Evolutionary conservation across 1,284 basidiomycete species (phyloP).

Genomic region (Rhodotorula sp.): DNA sequence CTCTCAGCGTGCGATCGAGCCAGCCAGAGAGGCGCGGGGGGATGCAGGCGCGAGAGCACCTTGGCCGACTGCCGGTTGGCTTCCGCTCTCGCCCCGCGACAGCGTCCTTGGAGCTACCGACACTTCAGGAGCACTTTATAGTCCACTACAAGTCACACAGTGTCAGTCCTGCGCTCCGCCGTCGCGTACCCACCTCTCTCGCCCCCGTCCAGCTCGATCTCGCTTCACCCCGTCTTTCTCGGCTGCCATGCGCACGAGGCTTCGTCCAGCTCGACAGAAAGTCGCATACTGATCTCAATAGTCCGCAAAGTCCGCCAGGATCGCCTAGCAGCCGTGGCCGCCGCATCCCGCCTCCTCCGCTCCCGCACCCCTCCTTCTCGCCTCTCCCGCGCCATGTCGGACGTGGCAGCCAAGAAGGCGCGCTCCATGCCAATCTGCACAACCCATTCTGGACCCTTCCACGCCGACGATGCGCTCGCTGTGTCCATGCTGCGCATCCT

Average conservation of each 20-base stretch:
- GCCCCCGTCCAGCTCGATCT: neutral
- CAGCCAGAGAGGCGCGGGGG: too few relatives aligned
- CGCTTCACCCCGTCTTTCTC: too few relatives aligned
- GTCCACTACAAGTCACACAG: neutral
- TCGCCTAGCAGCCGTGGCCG: neutral
- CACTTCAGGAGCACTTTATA: too few relatives aligned
- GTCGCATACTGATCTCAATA: neutral
- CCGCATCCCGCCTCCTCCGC: neutral
- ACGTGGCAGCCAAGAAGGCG: conserved; percentile 25
- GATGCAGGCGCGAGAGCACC: too few relatives aligned
- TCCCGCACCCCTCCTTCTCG: neutral
- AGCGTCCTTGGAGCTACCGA: too few relatives aligned
- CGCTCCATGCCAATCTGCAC: conserved; percentile 11
- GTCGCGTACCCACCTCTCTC: too few relatives aligned
- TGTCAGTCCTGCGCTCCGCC: neutral
- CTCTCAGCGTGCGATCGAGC: too few relatives aligned
- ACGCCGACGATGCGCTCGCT: conserved; percentile 93
- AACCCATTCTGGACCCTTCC: conserved; percentile 65
- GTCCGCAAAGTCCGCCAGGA: neutral
- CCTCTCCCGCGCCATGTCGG: conserved; percentile 4
- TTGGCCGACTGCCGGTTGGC: too few relatives aligned
- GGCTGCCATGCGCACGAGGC: too few relatives aligned
- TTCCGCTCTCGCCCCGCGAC: too few relatives aligned
- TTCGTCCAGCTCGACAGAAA: neutral
- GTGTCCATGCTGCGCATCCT: conserved; percentile 88